phyloP scores from a whole-genome alignment of 2,329 filamentous ascomycete species.

The Xylaria sp. region DNA sequence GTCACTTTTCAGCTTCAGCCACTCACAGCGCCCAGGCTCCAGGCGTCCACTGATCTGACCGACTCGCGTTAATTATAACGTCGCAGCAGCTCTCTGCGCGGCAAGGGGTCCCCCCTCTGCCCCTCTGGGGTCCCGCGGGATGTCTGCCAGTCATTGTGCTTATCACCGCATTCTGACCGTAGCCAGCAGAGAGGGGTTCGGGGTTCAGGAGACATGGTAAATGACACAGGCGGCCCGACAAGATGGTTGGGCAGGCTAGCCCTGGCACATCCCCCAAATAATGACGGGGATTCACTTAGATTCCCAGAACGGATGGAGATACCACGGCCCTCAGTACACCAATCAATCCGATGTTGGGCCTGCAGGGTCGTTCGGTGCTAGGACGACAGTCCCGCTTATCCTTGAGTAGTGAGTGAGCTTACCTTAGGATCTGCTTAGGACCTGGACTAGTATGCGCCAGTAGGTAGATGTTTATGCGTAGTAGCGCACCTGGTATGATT shows the following conservation, averaged over 20 bases:
- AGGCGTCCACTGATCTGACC: conserved; percentile 8
- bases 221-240: conserved; percentile 28
- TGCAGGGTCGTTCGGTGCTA: conserved; percentile 23
- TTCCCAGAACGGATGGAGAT: conserved; percentile 20
- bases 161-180: conserved; percentile 8
- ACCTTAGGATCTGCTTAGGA: background rate
- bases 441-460: background rate
- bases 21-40: conserved; percentile 27
- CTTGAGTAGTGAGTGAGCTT: background rate
- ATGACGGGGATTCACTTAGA: conserved; percentile 21
- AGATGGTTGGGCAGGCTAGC: conserved; percentile 35
- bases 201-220: background rate
- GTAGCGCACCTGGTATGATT: background rate
- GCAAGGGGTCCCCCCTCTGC: background rate
- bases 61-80: conserved; percentile 21
- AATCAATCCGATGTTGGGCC: conserved; percentile 23
- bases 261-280: conserved; percentile 23
- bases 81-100: conserved; percentile 7
- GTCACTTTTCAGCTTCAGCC: conserved; percentile 34
- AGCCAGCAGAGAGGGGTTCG: conserved; percentile 9
- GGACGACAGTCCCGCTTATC: conserved; percentile 28
- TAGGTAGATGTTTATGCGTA: too few relatives aligned
- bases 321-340: conserved; percentile 14
- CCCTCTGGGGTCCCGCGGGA: background rate
- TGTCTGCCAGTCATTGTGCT: conserved; percentile 17